These are phyloP conservation scores for Apiotrichum domesticum DNA, from an alignment of 1,284 basidiomycete genomes.

Conservation along the genomic window DNA sequence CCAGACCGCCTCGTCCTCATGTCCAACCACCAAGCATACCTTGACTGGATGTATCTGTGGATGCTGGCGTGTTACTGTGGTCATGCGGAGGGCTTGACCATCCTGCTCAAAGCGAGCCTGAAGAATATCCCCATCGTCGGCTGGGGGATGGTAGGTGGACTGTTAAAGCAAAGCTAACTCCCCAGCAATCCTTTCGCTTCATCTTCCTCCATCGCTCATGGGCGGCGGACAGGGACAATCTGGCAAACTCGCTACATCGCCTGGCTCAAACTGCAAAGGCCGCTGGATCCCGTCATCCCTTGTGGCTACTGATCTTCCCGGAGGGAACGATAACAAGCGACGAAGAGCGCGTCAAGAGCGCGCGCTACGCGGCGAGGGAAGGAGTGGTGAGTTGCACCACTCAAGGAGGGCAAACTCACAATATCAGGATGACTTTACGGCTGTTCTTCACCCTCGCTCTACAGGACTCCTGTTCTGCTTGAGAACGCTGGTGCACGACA, in stretches of 20 bases:
- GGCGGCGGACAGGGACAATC: constrained; percentile 66
- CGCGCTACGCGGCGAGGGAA: constrained; percentile 55
- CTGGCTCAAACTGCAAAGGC: constrained; percentile 51
- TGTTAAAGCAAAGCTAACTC: neutral
- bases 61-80: constrained; percentile 70
- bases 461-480: constrained; percentile 84
- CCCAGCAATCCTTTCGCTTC: constrained; percentile 77
- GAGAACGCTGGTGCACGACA: constrained; percentile 67
- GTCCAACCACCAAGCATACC: constrained; percentile 79
- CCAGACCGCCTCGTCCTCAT: constrained; percentile 72
- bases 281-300: constrained; percentile 50
- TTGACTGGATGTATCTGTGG: constrained; percentile 86
- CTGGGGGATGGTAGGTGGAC: constrained; percentile 58
- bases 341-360: constrained; percentile 73
- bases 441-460: constrained; percentile 78
- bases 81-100: constrained; percentile 63
- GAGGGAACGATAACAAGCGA: constrained; percentile 85
- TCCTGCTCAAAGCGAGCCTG: constrained; percentile 82
- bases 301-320: constrained; percentile 82
- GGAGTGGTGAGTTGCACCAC: constrained; percentile 46
- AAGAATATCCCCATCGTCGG: constrained; percentile 83
- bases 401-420: too few species aligned
- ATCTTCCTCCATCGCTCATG: constrained; percentile 82
- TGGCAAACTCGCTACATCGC: constrained; percentile 45
- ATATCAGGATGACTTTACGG: constrained; percentile 64